These are phyloP conservation scores for Hibiscus trionum DNA, from an alignment of 345 rosid genomes.

Conservation along the genomic window DNA sequence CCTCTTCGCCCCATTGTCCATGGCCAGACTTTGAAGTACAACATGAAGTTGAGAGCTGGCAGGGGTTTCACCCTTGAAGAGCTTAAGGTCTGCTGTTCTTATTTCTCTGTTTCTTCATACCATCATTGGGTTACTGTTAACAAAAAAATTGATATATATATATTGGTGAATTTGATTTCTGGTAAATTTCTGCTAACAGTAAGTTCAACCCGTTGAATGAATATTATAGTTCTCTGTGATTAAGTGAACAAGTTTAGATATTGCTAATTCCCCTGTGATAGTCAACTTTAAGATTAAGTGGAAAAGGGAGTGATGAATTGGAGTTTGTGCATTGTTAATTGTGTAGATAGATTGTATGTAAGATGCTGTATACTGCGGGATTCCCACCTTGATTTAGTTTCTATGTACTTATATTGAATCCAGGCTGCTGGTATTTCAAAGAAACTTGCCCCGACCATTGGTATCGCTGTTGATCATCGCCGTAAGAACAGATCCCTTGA, in stretches of 20 bases:
- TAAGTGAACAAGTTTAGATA: background rate
- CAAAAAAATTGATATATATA: background rate
- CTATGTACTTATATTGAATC: background rate
- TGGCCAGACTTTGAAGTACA: conserved; percentile 82
- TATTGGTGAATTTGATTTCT: background rate
- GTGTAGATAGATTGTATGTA: background rate
- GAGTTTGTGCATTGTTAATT: background rate
- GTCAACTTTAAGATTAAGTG: background rate
- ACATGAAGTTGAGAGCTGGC: conserved; percentile 86
- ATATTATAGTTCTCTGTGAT: background rate
- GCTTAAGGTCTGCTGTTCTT: conserved; percentile 48
- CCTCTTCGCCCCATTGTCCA: conserved; percentile 78
- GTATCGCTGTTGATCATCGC: conserved; percentile 76
- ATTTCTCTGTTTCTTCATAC: background rate
- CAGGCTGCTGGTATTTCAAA: conserved; percentile 83
- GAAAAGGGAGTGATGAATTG: background rate
- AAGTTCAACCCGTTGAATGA: background rate
- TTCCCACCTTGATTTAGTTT: background rate
- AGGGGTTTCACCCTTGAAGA: conserved; percentile 85
- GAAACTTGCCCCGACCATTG: conserved; percentile 76
- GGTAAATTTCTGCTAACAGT: background rate
- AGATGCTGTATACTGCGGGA: background rate
- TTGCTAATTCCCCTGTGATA: background rate
- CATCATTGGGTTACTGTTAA: background rate
- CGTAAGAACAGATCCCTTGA: conserved; percentile 70